Base-by-base conservation (phyloP, 2,329 filamentous ascomycete genomes). In the Botrytis hyacinthi region DNA sequence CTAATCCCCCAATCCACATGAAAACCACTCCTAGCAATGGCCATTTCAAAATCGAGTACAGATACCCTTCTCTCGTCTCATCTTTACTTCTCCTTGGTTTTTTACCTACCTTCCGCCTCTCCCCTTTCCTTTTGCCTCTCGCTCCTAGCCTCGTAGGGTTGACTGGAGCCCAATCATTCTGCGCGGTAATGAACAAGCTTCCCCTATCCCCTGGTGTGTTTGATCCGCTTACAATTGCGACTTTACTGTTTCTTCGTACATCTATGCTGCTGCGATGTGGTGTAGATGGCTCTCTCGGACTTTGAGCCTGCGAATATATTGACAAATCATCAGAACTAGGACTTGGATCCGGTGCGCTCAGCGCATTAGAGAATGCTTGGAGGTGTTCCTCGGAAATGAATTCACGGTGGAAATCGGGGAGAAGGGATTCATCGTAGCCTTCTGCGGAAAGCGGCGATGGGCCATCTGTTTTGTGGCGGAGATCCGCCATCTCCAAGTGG, bases 101-200 rank as follows among this genome's bases (percentile, higher is more conserved):
- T 62, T 72, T 75, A 51, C 75, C 57, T 83, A 82, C 75, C 82
- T 84, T 75, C 83, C 79, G 78, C 81, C 80, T 82, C 80, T 76
- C 79, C 73, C 79, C 80, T 60, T 76, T 69, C 68, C 77, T 75
- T 74, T 81, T 81, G 71, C 86, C 85, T 35, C 76, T 75, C 20
- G 74, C 44, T 74, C 71, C 70, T 54, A 67, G 26, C 37, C 68
- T 75, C 44, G 68, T 75, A 42, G 85, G 78, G 78, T 92, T 91
- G 20, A 98, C 89, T 0, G 96, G 96, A 26, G 93, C 91, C 96
- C 96, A 99, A 85, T 99, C 96, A 82, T 97, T 97, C 80, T 97
- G 90, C 59, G 96, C 95, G 5, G 93, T 93, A 79, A 98, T 93
- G 81, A 95, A 94, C 42, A 81, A 66, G 59, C 76, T 77, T 67